phyloP scores from a whole-genome alignment of 169 alveolate genomes.

The Plasmodium fragile region DNA sequence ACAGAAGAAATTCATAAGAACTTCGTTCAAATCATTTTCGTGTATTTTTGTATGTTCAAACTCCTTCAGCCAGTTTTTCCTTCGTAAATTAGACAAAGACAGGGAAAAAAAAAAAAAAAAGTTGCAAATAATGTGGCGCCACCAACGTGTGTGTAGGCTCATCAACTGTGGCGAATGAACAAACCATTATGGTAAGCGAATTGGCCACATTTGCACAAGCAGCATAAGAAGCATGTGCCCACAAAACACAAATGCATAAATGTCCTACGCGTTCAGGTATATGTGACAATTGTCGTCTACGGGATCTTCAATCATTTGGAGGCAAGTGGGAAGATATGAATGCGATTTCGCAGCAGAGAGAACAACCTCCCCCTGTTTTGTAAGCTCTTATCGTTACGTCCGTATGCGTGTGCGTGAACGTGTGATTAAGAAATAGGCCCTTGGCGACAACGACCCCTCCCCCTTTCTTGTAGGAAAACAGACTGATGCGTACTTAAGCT shows the following conservation, averaged over 20 bases:
- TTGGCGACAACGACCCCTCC: not conserved
- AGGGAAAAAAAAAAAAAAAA: not conserved
- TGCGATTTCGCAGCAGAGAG: not conserved
- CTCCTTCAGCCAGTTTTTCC: constrained; percentile 72
- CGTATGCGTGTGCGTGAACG: not conserved
- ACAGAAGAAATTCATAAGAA: constrained; percentile 65
- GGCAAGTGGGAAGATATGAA: not conserved
- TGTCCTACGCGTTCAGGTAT: constrained; percentile 67
- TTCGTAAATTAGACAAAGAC: not conserved
- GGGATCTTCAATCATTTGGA: constrained; percentile 57
- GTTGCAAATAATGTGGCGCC: not conserved
- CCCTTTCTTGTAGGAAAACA: not conserved
- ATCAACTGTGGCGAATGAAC: not conserved
- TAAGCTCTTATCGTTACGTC: not conserved
- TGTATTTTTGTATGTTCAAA: constrained; percentile 63
- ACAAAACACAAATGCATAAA: not conserved
- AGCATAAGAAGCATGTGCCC: not conserved
- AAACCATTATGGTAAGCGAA: not conserved
- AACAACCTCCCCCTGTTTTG: not conserved
- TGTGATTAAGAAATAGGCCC: not conserved
- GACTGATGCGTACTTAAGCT: not conserved
- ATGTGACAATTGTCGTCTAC: constrained; percentile 28
- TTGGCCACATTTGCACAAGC: not conserved
- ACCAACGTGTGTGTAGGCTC: not conserved
- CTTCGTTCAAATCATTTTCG: constrained; percentile 72